phyloP scores from a whole-genome alignment of 2,329 filamentous ascomycete genomes.

The Aspergillus vadensis region DNA sequence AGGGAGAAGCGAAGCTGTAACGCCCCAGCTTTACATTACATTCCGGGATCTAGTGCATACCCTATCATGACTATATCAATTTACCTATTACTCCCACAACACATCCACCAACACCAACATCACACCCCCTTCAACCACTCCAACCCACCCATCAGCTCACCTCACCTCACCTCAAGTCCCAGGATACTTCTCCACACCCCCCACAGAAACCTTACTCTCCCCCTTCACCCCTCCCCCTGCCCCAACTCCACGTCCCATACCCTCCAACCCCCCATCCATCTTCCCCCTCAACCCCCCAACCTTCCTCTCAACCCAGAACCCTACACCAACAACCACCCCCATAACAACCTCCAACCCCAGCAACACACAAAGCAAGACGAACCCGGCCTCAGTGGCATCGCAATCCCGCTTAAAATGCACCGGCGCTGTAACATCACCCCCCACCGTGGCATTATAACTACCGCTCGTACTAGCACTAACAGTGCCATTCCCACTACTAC shows the following conservation, averaged over 20 bases:
- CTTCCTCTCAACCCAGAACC: slow-evolving; percentile 34
- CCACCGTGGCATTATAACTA: too few species aligned
- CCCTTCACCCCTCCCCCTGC: slow-evolving; percentile 17
- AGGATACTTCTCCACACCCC: slow-evolving; percentile 13
- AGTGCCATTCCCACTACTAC: slow-evolving; percentile 16
- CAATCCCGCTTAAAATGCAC: slow-evolving; percentile 43
- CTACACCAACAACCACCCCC: slow-evolving; percentile 33
- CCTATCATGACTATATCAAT: neutral
- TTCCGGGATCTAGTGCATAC: neutral
- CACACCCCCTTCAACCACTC: too few species aligned
- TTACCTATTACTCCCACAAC: neutral
- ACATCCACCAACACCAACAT: neutral
- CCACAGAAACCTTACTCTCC: slow-evolving; percentile 26
- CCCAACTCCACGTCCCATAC: slow-evolving; percentile 31
- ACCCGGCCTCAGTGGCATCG: slow-evolving; percentile 37
- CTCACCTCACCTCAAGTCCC: neutral
- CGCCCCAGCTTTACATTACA: too few species aligned
- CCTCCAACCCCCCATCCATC: slow-evolving; percentile 29
- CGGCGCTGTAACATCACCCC: slow-evolving; percentile 27
- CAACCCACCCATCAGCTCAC: neutral
- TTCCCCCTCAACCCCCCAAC: slow-evolving; percentile 31
- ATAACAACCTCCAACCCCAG: slow-evolving; percentile 40
- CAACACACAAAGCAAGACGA: slow-evolving; percentile 38
- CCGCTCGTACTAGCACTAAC: neutral
- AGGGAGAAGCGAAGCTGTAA: slow-evolving; percentile 33